A percentile compares a stretch with the other conserved stretches of the same genome.
Conservation (phyloP, 163 green algal species). For the Coccomyxa subellipsoidea region DNA sequence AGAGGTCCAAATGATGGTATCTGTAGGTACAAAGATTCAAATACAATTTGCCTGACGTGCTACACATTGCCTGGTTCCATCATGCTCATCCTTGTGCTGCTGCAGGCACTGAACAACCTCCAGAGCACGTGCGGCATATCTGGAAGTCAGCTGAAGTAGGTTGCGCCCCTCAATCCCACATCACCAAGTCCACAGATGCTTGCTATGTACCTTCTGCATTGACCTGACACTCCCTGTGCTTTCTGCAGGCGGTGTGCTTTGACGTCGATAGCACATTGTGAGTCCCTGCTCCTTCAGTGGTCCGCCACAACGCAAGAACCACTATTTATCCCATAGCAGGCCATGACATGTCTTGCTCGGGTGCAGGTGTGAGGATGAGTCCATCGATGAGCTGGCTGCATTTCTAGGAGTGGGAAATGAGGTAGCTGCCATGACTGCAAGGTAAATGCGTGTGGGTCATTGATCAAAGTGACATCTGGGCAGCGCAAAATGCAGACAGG, state of each 20-base stretch:
- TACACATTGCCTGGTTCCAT: too few species aligned
- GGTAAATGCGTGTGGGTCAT: slow-evolving; percentile 15
- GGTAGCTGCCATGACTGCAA: slow-evolving; percentile 77
- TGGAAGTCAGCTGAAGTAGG: background rate
- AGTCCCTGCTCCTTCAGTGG: slow-evolving; percentile 21
- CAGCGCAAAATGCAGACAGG: too few species aligned
- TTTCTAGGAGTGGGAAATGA: slow-evolving; percentile 84
- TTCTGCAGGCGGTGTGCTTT: slow-evolving; percentile 86
- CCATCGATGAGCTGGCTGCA: slow-evolving; percentile 96
- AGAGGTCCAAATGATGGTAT: background rate
- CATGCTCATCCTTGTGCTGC: too few species aligned
- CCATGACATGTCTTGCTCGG: background rate
- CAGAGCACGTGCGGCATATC: background rate
- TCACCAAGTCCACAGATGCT: too few species aligned
- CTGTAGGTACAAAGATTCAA: background rate
- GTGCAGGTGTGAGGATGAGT: slow-evolving; percentile 90
- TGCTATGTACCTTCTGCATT: background rate
- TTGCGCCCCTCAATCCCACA: too few species aligned
- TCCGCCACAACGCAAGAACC: background rate
- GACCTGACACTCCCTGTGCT: background rate
- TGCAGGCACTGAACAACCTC: background rate
- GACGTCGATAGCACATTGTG: slow-evolving; percentile 97
- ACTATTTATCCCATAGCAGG: background rate
- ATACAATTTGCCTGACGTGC: too few species aligned
- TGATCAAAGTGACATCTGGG: too few species aligned